Base-by-base conservation (phyloP, 2,329 filamentous ascomycete genomes). In the Seiridium unicorne region DNA sequence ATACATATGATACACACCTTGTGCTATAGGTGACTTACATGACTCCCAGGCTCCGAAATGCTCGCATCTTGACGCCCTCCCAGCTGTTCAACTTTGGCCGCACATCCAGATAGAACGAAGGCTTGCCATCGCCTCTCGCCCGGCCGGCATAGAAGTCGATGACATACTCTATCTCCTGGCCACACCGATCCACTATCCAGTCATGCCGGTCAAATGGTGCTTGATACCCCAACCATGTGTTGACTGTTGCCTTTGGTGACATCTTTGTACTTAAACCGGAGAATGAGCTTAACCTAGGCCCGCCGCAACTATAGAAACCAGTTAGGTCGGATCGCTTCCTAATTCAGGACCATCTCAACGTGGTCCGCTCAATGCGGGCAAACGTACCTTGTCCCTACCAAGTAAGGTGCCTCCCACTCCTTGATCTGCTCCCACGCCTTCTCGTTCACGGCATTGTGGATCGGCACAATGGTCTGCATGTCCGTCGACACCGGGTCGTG, bases 371-470 rank as follows among this genome's bases (percentile, higher is more conserved):
- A 26, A 26, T 2, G 18, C 18, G 18, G 18, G 4, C n/a, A 51
- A 11, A 71, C 79, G 64, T 76, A 87, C 84, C 84, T 78, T 66
- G 90, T 78, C 44, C 79, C 74, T 60, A 77, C 75, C 61, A 85
- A 91, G 61, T 85, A 91, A 0, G 89, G 89, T 48, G 79, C 82
- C 77, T 99, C 95, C 95, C 95, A 99, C 49, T 85, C 80, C 67
- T 91, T 86, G 65, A 99, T 98, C 78, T 98, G 91, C 63, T 86
- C 82, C 95, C 95, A 99, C 0, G 95, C 95, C 47, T 92, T 84
- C 83, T 99, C 95, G 76, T 99, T 99, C 63, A 99, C 95, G 49
- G 95, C 95, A 73, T 99, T 99, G 78, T 99, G 95, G 69, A 98
- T 98, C 3, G 93, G 95, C 58, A 98, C 93, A 40, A 98, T 93